Conservation (phyloP, 768 basidiomycete species). For the Amanita rimosa region DNA sequence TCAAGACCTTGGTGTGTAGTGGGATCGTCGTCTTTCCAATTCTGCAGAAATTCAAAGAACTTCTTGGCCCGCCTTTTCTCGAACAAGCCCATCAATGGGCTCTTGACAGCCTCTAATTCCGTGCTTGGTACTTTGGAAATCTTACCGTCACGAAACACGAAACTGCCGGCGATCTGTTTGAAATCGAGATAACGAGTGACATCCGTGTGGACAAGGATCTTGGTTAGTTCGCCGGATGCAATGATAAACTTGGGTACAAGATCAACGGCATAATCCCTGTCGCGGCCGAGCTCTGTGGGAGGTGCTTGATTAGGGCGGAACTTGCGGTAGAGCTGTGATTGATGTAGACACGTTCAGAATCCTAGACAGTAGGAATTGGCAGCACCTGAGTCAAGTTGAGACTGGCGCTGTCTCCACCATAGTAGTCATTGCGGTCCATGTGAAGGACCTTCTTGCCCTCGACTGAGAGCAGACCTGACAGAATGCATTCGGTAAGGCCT, state of each 20-base stretch:
- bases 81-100: slow-evolving; percentile 97
- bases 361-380: slow-evolving; percentile 4
- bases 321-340: slow-evolving; percentile 80
- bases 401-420: slow-evolving; percentile 94
- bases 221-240: slow-evolving; percentile 92
- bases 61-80: slow-evolving; percentile 98
- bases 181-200: slow-evolving; percentile 98
- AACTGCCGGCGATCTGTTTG: slow-evolving; percentile 98
- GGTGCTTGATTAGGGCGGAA: slow-evolving; percentile 72
- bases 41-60: slow-evolving; percentile 95
- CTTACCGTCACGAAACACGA: slow-evolving; percentile 91
- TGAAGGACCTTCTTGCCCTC: slow-evolving; percentile 99
- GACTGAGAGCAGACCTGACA: slow-evolving; percentile 96
- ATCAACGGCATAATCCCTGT: slow-evolving; percentile 97
- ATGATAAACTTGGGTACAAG: slow-evolving; percentile 99
- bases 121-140: slow-evolving; percentile 98
- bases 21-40: slow-evolving; percentile 93
- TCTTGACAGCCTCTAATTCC: slow-evolving; percentile 92
- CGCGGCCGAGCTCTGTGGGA: slow-evolving; percentile 83
- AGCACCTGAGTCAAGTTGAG: slow-evolving; percentile 91
- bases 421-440: slow-evolving; percentile 98
- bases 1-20: slow-evolving; percentile 91
- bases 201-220: slow-evolving; percentile 97
- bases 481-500: slow-evolving; percentile 95
- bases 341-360: slow-evolving; percentile 7